A percentile compares a stretch with the other conserved stretches of the same genome.
Evolutionary conservation across 768 basidiomycete species (phyloP).

Genomic region (Paxillus involutus): DNA sequence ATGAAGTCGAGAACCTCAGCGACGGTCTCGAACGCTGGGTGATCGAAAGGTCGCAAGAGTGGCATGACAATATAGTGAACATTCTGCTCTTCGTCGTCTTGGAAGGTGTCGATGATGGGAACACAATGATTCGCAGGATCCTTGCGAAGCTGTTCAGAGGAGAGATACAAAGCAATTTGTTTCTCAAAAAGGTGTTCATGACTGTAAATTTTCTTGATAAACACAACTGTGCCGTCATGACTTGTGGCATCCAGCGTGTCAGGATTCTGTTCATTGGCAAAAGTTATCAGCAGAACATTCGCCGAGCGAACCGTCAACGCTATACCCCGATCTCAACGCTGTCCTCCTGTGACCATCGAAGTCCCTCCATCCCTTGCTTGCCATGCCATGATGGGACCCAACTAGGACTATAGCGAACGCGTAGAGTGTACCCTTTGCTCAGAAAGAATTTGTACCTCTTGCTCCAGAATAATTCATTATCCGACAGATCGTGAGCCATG

Average conservation of each 20-base stretch:
- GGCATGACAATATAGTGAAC: conserved; percentile 29
- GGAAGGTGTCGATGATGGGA: conserved; percentile 17
- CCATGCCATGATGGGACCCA: conserved; percentile 12
- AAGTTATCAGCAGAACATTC: conserved; percentile 15
- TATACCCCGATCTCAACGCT: too few relatives aligned
- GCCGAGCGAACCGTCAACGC: too few relatives aligned
- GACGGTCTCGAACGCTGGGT: conserved; percentile 20
- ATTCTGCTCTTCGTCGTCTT: conserved; percentile 8
- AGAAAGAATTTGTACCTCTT: neutral
- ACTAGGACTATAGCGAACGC: conserved; percentile 6
- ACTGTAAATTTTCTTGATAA: conserved; percentile 12
- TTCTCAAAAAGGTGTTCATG: conserved; percentile 1
- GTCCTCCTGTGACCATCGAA: too few relatives aligned
- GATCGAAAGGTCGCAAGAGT: conserved; percentile 21
- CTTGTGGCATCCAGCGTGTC: conserved; percentile 4
- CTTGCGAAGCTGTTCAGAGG: neutral
- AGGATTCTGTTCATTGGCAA: conserved; percentile 17
- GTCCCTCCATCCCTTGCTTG: too few relatives aligned
- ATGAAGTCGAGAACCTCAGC: conserved; percentile 31
- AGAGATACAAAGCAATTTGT: conserved; percentile 1
- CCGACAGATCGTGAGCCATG: neutral
- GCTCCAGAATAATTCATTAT: conserved; percentile 14
- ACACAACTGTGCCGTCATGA: conserved; percentile 1
- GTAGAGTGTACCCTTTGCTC: conserved; percentile 5
- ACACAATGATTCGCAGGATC: conserved; percentile 23